Evolutionary conservation across 2,329 filamentous ascomycete genomes (phyloP), one percentile per base, ranked within the genome.

Genomic region (Neofusicoccum sp.): DNA sequence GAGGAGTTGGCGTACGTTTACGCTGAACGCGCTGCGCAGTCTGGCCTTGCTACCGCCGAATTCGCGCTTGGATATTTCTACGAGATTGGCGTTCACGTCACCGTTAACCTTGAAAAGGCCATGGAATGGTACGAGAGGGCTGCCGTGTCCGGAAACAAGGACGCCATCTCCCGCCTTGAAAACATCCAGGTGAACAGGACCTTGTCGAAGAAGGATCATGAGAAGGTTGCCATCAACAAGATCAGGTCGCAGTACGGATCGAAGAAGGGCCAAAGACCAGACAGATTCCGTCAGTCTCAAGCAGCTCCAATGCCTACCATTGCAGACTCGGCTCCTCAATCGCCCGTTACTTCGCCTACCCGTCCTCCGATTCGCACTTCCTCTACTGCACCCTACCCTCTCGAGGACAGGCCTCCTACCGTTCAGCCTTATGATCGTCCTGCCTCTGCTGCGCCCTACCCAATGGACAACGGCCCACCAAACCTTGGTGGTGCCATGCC

Each of bases 21-120:
- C 73, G 95, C 95, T 1, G 87, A 94, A 70, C 87, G 94, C 68
- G 95, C 95, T 9, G 94, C 95, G 7, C 83, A 87, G 56, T 86
- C 88, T 43, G 93, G 93, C 62, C 84, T 98, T 54, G 84, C 92
- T 0, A 98, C 93, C 0, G 95, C 93, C 54, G 93, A 98, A 76
- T 99, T 99, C 72, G 95, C 95, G 31, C 87, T 99, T 82, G 94
- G 94, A 9, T 99, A 99, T 77, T 99, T 98, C 79, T 87, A 95
- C 74, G 95, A 99, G 76, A 96, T 99, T 69, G 95, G 95, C 68
- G 96, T 99, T 73, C 89, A 93, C 72, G 90, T 96, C 29, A 85
- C 87, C n/a, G 90, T 92, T 67, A 91, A 94, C 73, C 79, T 97
- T 45, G 85, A 87, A 56, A 91, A 95, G 74, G 94, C 95, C 1